Evolutionary conservation across 257 asterid species (phyloP).

Genomic region (Solanum medicagineum): DNA sequence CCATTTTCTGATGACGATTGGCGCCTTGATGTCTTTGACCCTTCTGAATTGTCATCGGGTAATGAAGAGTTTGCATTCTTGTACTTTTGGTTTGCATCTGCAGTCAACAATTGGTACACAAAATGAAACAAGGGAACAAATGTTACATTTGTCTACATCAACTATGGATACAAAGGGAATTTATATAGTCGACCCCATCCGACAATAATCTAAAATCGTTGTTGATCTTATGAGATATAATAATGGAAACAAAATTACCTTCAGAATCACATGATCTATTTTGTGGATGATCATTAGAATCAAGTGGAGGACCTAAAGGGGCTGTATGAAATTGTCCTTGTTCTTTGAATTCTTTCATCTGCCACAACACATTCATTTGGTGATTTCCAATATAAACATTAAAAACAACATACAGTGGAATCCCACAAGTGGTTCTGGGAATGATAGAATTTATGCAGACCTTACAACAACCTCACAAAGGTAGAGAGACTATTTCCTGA

Average conservation of each 20-base stretch:
- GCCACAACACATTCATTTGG: not conserved
- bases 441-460: too few relatives aligned
- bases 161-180: not conserved
- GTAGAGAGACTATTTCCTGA: too few relatives aligned
- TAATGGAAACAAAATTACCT: not conserved
- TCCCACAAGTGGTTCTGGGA: too few relatives aligned
- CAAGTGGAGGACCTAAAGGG: not conserved
- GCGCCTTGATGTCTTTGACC: slow-evolving; percentile 33
- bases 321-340: slow-evolving; percentile 1
- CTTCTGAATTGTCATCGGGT: slow-evolving; percentile 16
- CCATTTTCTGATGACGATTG: slow-evolving; percentile 6
- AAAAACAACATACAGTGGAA: too few relatives aligned
- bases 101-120: not conserved
- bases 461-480: too few relatives aligned
- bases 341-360: slow-evolving; percentile 11
- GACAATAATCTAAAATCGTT: not conserved
- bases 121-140: not conserved
- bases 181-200: not conserved
- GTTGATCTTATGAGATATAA: not conserved
- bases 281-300: not conserved
- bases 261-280: not conserved
- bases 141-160: not conserved
- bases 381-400: not conserved
- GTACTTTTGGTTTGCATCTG: slow-evolving; percentile 16
- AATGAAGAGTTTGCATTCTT: slow-evolving; percentile 11